These are phyloP conservation scores for Mrakia hoshinonis DNA, from an alignment of 768 basidiomycete genomes.

Conservation along the genomic window DNA sequence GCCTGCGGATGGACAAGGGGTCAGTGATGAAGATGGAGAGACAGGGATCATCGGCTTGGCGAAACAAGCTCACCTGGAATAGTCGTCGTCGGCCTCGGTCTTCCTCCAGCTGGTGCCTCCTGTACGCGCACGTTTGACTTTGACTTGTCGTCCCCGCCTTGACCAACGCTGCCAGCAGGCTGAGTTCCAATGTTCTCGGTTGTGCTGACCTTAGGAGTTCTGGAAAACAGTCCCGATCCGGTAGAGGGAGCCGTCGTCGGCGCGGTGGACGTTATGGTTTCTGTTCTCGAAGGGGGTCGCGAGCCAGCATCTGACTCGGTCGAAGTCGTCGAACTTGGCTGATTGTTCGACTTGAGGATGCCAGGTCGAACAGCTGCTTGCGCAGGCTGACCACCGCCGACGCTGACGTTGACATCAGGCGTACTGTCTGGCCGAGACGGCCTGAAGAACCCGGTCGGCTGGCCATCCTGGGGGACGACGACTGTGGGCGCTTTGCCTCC, in stretches of 20 bases:
- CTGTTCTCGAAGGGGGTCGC: not conserved
- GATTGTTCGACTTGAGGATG: not conserved
- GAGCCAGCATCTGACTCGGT: not conserved
- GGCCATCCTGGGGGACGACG: not conserved
- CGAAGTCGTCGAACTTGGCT: not conserved
- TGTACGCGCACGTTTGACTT: not conserved
- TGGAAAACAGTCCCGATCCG: not conserved
- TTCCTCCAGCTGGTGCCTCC: not conserved
- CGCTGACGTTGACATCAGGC: not conserved
- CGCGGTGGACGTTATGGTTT: not conserved
- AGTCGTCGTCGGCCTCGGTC: not conserved
- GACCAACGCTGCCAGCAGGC: not conserved
- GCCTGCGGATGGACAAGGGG: not conserved
- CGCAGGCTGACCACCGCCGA: not conserved
- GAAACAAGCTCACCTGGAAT: not conserved
- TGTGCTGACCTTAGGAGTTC: not conserved
- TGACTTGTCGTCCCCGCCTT: not conserved
- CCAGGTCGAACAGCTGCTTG: not conserved
- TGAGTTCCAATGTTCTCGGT: not conserved
- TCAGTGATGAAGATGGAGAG: not conserved
- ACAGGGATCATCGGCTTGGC: not conserved
- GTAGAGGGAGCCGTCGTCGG: not conserved
- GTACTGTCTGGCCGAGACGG: not conserved
- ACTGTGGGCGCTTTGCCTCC: not conserved
- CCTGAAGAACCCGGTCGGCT: conserved; percentile 4